Base-by-base conservation (phyloP, 73 alveolate species). In the Paramecium biaurelia region DNA sequence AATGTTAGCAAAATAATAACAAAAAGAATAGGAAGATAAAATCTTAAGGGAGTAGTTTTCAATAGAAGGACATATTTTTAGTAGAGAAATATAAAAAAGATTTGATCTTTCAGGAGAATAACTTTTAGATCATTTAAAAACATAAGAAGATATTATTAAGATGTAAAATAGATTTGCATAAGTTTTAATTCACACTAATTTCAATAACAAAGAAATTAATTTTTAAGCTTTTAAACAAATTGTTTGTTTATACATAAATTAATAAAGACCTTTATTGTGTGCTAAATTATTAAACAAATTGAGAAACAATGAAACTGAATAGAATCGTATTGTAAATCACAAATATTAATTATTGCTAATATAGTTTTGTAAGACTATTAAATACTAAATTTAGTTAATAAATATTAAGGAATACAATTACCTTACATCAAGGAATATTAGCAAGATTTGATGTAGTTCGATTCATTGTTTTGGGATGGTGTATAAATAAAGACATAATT, bases 41-140 rank as follows among this genome's bases (percentile, higher is more conserved):
- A 14, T 10, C 21, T 35, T 82, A 57, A 37, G 43, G 15, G 85
- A 89, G 1, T 57, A 58, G 24, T 79, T 79, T 34, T 23, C 42
- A 12, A 79, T 79, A 20, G 90, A 79, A 20, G 90, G 90, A 24
- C 90, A 79, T 45, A 79, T 79, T 10, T 79, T 43, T 30, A 70
- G 47, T 70, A 45, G 23, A 70, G 94, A 89, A 15, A 70, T 70
- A 15, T 37, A 63, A 37, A 70, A 72, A 43, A 89, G 49, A 85
- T 82, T 41, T 72, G 94, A 89, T 38, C 41, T 89, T 20, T 76
- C 79, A 10, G 94, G 94, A 12, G 76, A 70, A 12, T 38, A 89
- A 28, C 53, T 89, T 53, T 23, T 76, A 42, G 18, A 23, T 38
- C 18, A 57, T 18, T 47, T 70, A 42, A 57, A 76, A 45, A 70